Evolutionary conservation across 2,329 filamentous ascomycete species (phyloP).

Genomic region (Alternaria sp.): DNA sequence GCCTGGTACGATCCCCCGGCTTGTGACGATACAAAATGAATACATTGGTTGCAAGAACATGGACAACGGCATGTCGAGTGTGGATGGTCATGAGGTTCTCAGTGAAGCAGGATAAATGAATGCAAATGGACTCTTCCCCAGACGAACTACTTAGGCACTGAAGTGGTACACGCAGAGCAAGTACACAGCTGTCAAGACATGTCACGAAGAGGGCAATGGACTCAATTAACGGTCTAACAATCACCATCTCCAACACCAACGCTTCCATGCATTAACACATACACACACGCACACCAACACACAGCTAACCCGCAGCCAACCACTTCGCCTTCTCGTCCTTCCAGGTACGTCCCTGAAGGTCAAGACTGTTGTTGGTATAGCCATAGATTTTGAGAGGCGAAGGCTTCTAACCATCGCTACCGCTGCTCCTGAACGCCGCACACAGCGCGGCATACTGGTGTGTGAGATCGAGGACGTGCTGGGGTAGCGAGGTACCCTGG

Average conservation of each 20-base stretch:
- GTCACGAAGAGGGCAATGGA: not conserved
- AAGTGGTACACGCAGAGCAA: not conserved
- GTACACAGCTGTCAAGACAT: not conserved
- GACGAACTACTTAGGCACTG: not conserved
- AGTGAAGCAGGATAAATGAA: conserved; percentile 5
- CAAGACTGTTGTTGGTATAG: conserved; percentile 9
- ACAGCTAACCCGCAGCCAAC: not conserved
- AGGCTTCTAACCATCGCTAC: conserved; percentile 73
- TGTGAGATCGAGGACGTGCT: conserved; percentile 90
- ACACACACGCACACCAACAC: not conserved
- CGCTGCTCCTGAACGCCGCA: conserved; percentile 92
- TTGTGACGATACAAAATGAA: conserved; percentile 51
- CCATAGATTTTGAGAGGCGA: conserved; percentile 18
- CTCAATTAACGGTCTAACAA: not conserved
- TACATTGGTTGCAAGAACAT: conserved; percentile 46
- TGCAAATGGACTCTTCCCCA: not conserved
- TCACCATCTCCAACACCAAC: conserved; percentile 14
- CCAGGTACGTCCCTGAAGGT: not conserved
- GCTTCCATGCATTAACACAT: conserved; percentile 20
- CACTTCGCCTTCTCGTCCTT: not conserved
- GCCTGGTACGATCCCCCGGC: conserved; percentile 36
- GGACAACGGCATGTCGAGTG: not conserved
- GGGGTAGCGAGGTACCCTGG: conserved; percentile 91
- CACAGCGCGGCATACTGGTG: conserved; percentile 96
- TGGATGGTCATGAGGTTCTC: not conserved